These are phyloP conservation scores for Aspergillus intermedius DNA, from an alignment of 2,329 filamentous ascomycete genomes.

Conservation along the genomic window DNA sequence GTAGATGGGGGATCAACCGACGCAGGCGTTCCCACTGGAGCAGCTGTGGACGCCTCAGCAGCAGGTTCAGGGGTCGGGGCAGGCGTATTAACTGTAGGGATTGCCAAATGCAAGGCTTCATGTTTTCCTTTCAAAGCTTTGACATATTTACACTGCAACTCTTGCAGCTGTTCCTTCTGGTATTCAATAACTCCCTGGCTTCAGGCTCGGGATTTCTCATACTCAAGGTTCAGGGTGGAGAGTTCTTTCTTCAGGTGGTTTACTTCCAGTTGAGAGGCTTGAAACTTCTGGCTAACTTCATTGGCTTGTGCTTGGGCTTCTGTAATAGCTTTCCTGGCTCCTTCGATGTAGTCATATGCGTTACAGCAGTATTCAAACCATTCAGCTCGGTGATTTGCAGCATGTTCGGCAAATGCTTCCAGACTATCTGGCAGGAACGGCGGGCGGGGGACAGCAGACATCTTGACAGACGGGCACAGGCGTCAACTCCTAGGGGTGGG, in stretches of 20 bases:
- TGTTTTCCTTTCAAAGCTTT: not conserved
- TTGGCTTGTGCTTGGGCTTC: not conserved
- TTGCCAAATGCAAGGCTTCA: not conserved
- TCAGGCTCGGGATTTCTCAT: not conserved
- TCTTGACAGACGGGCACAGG: too few species aligned
- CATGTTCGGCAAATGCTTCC: too few species aligned
- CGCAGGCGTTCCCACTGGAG: not conserved
- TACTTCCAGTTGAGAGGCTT: not conserved
- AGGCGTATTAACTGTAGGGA: not conserved
- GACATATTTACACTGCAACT: not conserved
- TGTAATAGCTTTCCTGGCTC: not conserved
- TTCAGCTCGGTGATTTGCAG: too few species aligned
- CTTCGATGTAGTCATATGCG: too few species aligned
- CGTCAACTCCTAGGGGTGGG: too few species aligned
- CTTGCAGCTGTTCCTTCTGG: not conserved
- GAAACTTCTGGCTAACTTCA: not conserved
- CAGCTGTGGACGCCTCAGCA: not conserved
- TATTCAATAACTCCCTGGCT: not conserved
- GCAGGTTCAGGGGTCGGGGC: not conserved
- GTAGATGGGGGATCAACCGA: not conserved
- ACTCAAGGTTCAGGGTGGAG: not conserved
- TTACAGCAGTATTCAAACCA: too few species aligned
- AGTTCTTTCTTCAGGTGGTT: not conserved
- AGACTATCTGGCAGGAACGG: too few species aligned
- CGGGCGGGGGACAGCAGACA: too few species aligned